phyloP scores from a whole-genome alignment of 2,329 filamentous ascomycete genomes.

The Venturia pyrina region DNA sequence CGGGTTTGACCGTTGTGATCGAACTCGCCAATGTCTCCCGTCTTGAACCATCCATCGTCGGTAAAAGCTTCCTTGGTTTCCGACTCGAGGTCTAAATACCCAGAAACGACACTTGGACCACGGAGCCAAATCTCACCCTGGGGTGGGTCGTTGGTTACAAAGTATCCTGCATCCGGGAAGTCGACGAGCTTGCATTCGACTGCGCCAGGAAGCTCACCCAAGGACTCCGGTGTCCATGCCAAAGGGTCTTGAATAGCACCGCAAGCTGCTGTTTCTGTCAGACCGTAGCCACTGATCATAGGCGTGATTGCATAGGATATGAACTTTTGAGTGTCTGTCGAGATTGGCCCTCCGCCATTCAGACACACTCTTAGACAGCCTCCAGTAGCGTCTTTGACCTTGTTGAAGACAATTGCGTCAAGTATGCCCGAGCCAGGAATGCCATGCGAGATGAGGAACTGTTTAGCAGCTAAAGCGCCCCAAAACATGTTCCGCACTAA shows the following conservation, averaged over 20 bases:
- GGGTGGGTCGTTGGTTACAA: conserved; percentile 60
- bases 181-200: conserved; percentile 90
- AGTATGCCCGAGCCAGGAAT: conserved; percentile 60
- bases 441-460: conserved; percentile 47
- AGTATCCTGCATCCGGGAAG: conserved; percentile 80
- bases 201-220: conserved; percentile 68
- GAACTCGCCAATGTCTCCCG: conserved; percentile 90
- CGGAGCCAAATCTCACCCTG: conserved; percentile 91
- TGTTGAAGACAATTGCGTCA: conserved; percentile 80
- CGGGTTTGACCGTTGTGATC: conserved; percentile 67
- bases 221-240: conserved; percentile 66
- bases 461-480: conserved; percentile 52
- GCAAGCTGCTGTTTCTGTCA: conserved; percentile 77
- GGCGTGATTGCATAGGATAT: conserved; percentile 86
- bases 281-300: conserved; percentile 88
- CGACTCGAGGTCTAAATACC: conserved; percentile 77
- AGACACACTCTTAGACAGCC: conserved; percentile 80
- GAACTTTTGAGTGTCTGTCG: conserved; percentile 80
- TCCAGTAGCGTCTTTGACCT: conserved; percentile 83
- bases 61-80: conserved; percentile 72
- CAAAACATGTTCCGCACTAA: conserved; percentile 71
- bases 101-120: conserved; percentile 61
- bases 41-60: conserved; percentile 91
- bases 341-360: conserved; percentile 87
- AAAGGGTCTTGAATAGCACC: conserved; percentile 74